Conservation (phyloP, 306 rosid genomes). For the Chamaecrista fasciculata region DNA sequence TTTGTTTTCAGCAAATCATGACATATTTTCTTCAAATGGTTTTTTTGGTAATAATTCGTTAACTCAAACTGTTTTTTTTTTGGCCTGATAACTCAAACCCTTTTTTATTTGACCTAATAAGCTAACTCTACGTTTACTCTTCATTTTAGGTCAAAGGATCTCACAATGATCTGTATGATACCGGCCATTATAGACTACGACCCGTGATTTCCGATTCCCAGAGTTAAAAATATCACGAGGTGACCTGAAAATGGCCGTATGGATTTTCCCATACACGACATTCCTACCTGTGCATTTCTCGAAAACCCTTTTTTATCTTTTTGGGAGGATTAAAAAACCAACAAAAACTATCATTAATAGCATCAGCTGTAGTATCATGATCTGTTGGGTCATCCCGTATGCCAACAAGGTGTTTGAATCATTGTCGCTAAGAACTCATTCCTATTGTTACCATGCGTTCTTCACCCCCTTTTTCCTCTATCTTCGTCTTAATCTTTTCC, state of each 20-base stretch:
- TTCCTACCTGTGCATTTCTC: conserved; percentile 17
- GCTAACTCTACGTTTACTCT: no score
- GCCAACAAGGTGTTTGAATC: conserved; percentile 22
- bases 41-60: no score
- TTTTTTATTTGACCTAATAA: no score
- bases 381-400: conserved; percentile 9
- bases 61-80: no score
- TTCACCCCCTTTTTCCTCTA: not conserved
- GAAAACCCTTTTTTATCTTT: not conserved
- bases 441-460: conserved; percentile 27
- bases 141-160: not conserved
- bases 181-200: not conserved
- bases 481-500: conserved; percentile 18
- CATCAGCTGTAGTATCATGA: conserved; percentile 23
- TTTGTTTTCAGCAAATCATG: no score
- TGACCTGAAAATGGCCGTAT: not conserved
- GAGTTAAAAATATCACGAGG: not conserved
- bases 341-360: not conserved
- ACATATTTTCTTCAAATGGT: no score
- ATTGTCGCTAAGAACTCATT: conserved; percentile 10
- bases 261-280: conserved; percentile 37
- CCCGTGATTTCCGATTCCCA: conserved; percentile 23
- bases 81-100: no score
- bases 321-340: not conserved
- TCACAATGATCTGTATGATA: not conserved